Evolutionary conservation across 306 rosid species (phyloP).

Genomic region (Trichosanthes truncata): DNA sequence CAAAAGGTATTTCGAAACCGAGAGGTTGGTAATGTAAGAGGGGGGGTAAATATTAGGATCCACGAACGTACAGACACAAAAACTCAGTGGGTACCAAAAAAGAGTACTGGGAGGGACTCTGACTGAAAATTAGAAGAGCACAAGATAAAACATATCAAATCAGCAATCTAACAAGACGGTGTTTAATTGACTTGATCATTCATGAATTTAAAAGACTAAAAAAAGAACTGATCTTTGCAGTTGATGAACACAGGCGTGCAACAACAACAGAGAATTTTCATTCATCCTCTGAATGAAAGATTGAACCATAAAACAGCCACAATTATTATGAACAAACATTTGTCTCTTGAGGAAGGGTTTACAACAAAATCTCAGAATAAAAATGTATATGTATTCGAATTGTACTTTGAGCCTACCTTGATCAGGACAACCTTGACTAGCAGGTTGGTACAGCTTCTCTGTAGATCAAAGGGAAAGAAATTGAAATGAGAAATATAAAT

Average conservation of each 20-base stretch:
- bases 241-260: background rate
- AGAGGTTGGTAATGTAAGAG: background rate
- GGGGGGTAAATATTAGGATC: background rate
- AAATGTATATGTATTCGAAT: background rate
- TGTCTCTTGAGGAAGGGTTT: background rate
- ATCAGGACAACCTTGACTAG: conserved; percentile 22
- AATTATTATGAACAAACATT: background rate
- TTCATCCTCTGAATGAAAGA: background rate
- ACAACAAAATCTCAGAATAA: background rate
- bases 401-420: conserved; percentile 31
- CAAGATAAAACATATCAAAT: background rate
- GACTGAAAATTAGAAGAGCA: background rate
- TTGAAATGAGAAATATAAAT: background rate
- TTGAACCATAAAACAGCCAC: background rate
- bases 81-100: background rate
- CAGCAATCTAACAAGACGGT: background rate
- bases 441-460: conserved; percentile 59
- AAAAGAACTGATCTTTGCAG: background rate
- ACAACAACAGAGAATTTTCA: background rate
- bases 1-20: background rate
- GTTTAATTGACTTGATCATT: background rate
- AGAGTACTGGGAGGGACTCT: background rate
- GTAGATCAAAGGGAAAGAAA: conserved; percentile 18
- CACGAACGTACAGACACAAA: background rate
- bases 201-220: background rate